phyloP scores from a whole-genome alignment of 495 filamentous ascomycete genomes.

The Aspergillus panamensis region DNA sequence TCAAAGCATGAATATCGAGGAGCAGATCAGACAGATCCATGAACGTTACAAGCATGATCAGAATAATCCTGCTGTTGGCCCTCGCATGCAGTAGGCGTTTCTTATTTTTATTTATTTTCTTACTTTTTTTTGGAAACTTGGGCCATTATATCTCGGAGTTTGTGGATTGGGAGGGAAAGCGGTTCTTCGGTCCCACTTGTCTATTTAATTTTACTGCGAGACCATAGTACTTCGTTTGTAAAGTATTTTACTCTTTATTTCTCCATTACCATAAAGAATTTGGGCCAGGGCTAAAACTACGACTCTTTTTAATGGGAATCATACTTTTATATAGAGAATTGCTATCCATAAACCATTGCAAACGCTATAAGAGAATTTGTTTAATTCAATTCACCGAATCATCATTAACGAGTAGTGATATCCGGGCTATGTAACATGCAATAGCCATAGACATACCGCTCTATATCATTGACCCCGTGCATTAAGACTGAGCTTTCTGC shows the following conservation, averaged over 20 bases:
- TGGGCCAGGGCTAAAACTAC: too few species aligned
- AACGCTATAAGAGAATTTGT: background rate
- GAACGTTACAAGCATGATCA: slow-evolving; percentile 28
- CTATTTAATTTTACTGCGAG: background rate
- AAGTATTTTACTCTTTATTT: background rate
- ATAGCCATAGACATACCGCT: background rate
- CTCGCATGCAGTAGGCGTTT: slow-evolving; percentile 8
- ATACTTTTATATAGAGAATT: too few species aligned
- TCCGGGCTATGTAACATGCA: slow-evolving; percentile 5
- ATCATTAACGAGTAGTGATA: slow-evolving; percentile 7
- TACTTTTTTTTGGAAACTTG: background rate
- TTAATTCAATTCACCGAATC: background rate
- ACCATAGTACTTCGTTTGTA: slow-evolving; percentile 1
- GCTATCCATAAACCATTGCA: background rate
- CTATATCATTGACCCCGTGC: slow-evolving; percentile 11
- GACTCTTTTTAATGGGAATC: too few species aligned
- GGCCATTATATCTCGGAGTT: background rate
- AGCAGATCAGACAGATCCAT: slow-evolving; percentile 50
- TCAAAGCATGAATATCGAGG: slow-evolving; percentile 46
- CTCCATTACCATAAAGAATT: too few species aligned
- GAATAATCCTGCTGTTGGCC: background rate
- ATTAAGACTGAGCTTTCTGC: slow-evolving; percentile 6
- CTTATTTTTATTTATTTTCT: background rate
- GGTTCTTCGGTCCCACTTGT: background rate
- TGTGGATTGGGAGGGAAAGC: background rate